Percentiles rank a stretch among this genome's conserved stretches.
Evolutionary conservation across 345 rosid genomes (phyloP).

Genomic region (Citrus cavaleriei): DNA sequence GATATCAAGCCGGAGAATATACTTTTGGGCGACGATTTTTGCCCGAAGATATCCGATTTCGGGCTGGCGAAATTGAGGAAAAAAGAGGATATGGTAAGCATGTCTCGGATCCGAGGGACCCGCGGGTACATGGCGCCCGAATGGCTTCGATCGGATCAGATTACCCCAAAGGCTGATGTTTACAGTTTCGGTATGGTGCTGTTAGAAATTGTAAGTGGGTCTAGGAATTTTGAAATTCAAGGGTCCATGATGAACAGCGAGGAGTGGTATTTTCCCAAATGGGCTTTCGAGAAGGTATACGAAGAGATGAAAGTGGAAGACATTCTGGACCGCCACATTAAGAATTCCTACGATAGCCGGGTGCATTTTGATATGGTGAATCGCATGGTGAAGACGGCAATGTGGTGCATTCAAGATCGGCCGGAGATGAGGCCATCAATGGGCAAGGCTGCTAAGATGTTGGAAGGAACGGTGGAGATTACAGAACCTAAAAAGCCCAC

Average conservation of each 20-base stretch:
- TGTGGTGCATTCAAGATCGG: slow-evolving; percentile 75
- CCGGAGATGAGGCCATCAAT: slow-evolving; percentile 58
- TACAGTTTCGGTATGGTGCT: slow-evolving; percentile 74
- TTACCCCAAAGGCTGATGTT: slow-evolving; percentile 63
- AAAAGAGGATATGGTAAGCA: slow-evolving; percentile 59
- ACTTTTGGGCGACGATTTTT: slow-evolving; percentile 61
- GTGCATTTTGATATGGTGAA: slow-evolving; percentile 53
- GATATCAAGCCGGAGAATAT: slow-evolving; percentile 68
- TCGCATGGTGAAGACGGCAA: slow-evolving; percentile 70
- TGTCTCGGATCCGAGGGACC: slow-evolving; percentile 66
- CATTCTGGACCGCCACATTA: slow-evolving; percentile 54
- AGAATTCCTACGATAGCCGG: slow-evolving; percentile 43
- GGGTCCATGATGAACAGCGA: slow-evolving; percentile 45
- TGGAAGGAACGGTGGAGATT: slow-evolving; percentile 72
- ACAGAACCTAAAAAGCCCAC: slow-evolving; percentile 66
- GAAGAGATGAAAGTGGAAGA: slow-evolving; percentile 63
- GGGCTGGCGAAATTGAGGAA: slow-evolving; percentile 70
- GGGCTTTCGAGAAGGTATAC: slow-evolving; percentile 67
- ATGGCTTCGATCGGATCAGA: slow-evolving; percentile 57
- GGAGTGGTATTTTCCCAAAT: slow-evolving; percentile 65
- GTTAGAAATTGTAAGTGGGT: slow-evolving; percentile 56
- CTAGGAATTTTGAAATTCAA: slow-evolving; percentile 46
- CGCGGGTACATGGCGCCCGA: slow-evolving; percentile 76
- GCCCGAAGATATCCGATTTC: slow-evolving; percentile 60
- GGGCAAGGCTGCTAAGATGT: slow-evolving; percentile 77